phyloP scores from a whole-genome alignment of 192 early-diverging fungal species.

The Linnemannia elongata region DNA sequence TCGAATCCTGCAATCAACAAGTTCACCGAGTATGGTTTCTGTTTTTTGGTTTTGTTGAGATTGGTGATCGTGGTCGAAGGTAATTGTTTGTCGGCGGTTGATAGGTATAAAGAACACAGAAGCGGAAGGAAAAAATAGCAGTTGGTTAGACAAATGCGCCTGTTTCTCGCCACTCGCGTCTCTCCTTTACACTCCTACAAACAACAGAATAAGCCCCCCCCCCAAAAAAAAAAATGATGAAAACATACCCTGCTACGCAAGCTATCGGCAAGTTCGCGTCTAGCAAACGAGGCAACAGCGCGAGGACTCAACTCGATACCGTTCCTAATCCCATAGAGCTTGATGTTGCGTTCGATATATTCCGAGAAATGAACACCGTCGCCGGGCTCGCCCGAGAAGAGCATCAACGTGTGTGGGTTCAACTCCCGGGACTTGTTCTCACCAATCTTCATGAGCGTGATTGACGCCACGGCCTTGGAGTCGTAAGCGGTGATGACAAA shows the following conservation, averaged over 20 bases:
- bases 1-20: slow-evolving; percentile 90
- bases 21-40: slow-evolving; percentile 93
- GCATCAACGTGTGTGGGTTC: slow-evolving; percentile 85
- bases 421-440: slow-evolving; percentile 93
- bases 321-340: slow-evolving; percentile 91
- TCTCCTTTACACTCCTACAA: not conserved
- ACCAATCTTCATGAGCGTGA: slow-evolving; percentile 92
- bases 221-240: slow-evolving; percentile 2
- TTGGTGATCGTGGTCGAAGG: not conserved
- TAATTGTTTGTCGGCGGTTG: not conserved
- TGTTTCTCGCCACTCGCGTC: too few relatives aligned
- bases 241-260: slow-evolving; percentile 80
- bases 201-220: not conserved
- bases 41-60: not conserved
- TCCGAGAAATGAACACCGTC: slow-evolving; percentile 96
- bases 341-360: slow-evolving; percentile 94
- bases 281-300: slow-evolving; percentile 85
- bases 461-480: slow-evolving; percentile 78
- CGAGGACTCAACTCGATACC: slow-evolving; percentile 84
- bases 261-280: slow-evolving; percentile 88
- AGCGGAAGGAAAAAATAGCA: not conserved
- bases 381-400: slow-evolving; percentile 91
- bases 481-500: slow-evolving; percentile 92
- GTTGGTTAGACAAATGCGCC: not conserved
- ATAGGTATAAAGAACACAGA: not conserved